phyloP scores from a whole-genome alignment of 108 stramenopile genomes.

The Stephanodiscus minutulus region DNA sequence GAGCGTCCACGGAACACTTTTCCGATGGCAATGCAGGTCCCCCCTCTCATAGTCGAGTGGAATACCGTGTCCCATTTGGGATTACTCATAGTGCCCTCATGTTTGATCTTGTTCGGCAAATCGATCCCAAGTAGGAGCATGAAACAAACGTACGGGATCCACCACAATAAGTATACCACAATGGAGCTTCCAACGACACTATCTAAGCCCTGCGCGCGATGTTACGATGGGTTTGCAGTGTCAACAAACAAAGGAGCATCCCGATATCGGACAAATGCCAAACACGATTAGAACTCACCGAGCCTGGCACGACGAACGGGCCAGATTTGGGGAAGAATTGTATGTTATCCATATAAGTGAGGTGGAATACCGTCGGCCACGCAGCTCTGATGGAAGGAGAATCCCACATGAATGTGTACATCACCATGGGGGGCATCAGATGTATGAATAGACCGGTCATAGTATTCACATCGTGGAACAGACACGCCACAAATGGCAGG shows the following conservation, averaged over 20 bases:
- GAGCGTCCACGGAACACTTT: slow-evolving; percentile 51
- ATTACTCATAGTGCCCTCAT: slow-evolving; percentile 22
- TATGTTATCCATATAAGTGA: slow-evolving; percentile 41
- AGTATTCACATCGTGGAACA: slow-evolving; percentile 62
- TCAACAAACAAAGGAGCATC: background rate
- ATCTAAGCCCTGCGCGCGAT: slow-evolving; percentile 18
- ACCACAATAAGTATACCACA: slow-evolving; percentile 58
- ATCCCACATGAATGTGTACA: slow-evolving; percentile 65
- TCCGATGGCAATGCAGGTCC: slow-evolving; percentile 45
- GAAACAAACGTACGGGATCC: slow-evolving; percentile 54
- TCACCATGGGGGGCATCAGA: slow-evolving; percentile 55
- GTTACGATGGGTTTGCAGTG: background rate
- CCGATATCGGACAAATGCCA: background rate
- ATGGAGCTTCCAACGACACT: slow-evolving; percentile 54
- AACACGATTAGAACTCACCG: slow-evolving; percentile 8
- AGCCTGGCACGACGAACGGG: slow-evolving; percentile 25
- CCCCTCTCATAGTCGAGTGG: slow-evolving; percentile 51
- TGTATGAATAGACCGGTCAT: slow-evolving; percentile 65
- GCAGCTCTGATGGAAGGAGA: slow-evolving; percentile 31
- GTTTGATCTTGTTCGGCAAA: slow-evolving; percentile 42
- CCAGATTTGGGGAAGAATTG: slow-evolving; percentile 42
- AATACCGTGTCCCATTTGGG: slow-evolving; percentile 67
- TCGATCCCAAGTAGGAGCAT: slow-evolving; percentile 58
- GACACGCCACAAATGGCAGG: slow-evolving; percentile 56
- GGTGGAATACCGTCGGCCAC: slow-evolving; percentile 54